These are phyloP conservation scores for Chaetomium cochliodes DNA, from an alignment of 495 filamentous ascomycete genomes.

Conservation along the genomic window DNA sequence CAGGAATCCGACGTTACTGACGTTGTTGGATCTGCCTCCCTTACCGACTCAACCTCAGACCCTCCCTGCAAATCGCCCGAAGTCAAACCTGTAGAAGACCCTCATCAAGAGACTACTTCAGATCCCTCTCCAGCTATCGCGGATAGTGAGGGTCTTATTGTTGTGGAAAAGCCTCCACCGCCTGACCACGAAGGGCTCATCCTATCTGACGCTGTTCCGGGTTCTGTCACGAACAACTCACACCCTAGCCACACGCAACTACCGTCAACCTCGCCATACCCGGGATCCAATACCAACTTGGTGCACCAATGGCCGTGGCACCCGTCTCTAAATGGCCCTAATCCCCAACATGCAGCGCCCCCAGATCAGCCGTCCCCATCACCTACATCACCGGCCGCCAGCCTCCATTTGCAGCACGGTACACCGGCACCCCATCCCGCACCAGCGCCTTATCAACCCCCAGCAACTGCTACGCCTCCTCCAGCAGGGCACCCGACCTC, in stretches of 20 bases:
- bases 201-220: background rate
- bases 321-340: background rate
- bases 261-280: background rate
- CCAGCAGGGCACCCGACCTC: background rate
- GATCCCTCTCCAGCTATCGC: conserved; percentile 26
- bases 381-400: background rate
- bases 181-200: conserved; percentile 24
- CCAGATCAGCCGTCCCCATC: background rate
- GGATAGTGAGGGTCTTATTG: conserved; percentile 16
- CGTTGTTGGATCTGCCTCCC: background rate
- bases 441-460: background rate
- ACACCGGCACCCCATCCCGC: background rate
- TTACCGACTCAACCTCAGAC: background rate
- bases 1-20: background rate
- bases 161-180: conserved; percentile 12
- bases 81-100: background rate
- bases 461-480: background rate
- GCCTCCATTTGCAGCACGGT: background rate
- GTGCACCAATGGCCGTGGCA: background rate
- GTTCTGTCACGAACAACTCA: background rate
- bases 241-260: background rate
- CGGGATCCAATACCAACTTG: background rate
- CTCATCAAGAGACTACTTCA: background rate
- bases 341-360: background rate
- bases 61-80: background rate